Conservation (phyloP, 1,139 yeast genomes). For the Pneumocystis canis region DNA sequence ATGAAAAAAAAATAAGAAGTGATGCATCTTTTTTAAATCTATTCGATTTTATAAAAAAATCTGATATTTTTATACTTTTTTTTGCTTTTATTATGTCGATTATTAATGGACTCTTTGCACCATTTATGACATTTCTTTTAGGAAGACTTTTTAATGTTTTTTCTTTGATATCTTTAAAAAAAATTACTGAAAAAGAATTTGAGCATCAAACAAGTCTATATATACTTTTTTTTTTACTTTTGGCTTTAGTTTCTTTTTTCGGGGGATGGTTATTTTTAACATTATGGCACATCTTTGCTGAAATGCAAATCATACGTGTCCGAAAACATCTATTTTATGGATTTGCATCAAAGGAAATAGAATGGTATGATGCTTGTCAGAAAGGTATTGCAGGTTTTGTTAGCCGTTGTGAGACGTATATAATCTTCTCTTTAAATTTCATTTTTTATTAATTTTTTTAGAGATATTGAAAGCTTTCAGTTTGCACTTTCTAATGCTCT, state of each 20-base stretch:
- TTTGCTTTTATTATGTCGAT: not conserved
- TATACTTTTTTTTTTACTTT: not conserved
- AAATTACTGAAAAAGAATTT: not conserved
- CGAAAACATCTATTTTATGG: slow-evolving; percentile 31
- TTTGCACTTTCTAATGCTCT: slow-evolving; percentile 54
- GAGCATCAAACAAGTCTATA: not conserved
- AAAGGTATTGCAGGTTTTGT: slow-evolving; percentile 13
- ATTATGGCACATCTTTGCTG: slow-evolving; percentile 61
- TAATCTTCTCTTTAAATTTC: not conserved
- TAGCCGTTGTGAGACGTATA: slow-evolving; percentile 11
- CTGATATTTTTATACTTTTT: not conserved
- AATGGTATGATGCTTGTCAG: slow-evolving; percentile 37
- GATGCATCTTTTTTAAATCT: not conserved
- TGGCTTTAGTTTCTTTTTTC: not conserved
- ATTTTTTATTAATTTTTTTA: slow-evolving; percentile 5
- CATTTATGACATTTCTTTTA: not conserved
- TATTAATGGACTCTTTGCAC: not conserved
- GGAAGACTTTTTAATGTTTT: not conserved
- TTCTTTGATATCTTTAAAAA: not conserved
- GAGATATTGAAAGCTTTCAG: slow-evolving; percentile 69
- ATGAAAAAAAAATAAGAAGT: not conserved
- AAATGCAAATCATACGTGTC: slow-evolving; percentile 47
- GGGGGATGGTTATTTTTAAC: not conserved
- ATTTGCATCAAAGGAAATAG: slow-evolving; percentile 19
- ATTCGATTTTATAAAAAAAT: not conserved